Conservation (phyloP, 345 rosid species). For the Ceriops zippeliana region DNA sequence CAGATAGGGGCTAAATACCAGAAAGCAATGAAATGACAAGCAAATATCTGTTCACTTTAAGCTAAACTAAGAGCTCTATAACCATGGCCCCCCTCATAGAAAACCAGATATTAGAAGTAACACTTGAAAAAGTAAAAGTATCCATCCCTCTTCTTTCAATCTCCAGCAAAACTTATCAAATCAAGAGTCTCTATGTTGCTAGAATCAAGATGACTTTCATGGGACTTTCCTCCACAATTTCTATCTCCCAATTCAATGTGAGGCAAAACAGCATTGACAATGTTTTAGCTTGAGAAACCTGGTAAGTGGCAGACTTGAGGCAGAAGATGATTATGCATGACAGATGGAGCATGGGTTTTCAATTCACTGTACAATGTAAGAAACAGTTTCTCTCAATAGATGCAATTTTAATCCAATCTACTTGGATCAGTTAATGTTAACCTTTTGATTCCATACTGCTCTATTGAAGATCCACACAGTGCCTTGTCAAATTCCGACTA, state of each 20-base stretch:
- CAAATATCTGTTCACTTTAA: not conserved
- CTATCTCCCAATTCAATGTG: not conserved
- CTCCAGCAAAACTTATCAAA: not conserved
- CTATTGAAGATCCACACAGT: not conserved
- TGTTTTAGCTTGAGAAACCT: not conserved
- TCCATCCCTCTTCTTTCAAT: not conserved
- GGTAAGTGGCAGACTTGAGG: not conserved
- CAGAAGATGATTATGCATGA: not conserved
- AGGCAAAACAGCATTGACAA: too few relatives aligned
- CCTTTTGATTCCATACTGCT: too few relatives aligned
- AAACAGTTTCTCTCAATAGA: too few relatives aligned
- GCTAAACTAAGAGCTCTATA: not conserved
- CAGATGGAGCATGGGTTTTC: not conserved
- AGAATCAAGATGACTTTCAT: not conserved
- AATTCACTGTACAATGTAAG: not conserved
- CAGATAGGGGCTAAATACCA: too few relatives aligned
- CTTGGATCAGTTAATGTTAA: too few relatives aligned
- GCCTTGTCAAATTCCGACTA: not conserved
- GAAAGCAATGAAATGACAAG: not conserved
- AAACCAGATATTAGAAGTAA: too few relatives aligned
- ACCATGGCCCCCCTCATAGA: not conserved
- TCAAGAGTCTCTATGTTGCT: not conserved
- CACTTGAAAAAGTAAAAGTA: too few relatives aligned
- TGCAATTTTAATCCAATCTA: too few relatives aligned
- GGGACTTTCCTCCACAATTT: not conserved